A percentile compares a stretch with the other conserved stretches of the same genome.
Conservation (phyloP, 2,329 filamentous ascomycete species). For the Hymenoscyphus repandus region DNA sequence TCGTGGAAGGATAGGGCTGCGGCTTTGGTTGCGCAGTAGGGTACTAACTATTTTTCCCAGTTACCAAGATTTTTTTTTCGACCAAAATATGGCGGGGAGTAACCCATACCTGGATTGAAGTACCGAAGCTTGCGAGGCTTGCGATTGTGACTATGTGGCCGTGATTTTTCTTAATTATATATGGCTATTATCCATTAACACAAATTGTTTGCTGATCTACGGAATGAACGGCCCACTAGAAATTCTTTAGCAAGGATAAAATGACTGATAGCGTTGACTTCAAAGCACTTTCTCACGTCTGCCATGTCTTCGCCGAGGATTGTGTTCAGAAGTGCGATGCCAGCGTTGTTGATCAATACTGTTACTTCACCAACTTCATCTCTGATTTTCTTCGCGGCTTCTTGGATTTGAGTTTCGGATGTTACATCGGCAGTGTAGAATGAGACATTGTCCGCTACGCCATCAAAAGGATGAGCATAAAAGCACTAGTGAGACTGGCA, state of each 20-base stretch:
- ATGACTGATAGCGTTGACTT: constrained; percentile 64
- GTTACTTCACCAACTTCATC: constrained; percentile 57
- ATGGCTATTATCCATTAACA: constrained; percentile 34
- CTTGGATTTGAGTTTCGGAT: constrained; percentile 46
- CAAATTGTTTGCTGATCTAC: no score
- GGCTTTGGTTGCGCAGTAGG: constrained; percentile 64
- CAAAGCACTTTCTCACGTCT: constrained; percentile 63
- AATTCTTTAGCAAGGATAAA: constrained; percentile 64
- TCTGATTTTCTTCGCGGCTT: constrained; percentile 48
- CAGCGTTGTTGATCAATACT: constrained; percentile 68
- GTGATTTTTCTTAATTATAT: constrained; percentile 59
- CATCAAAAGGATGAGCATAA: constrained; percentile 37
- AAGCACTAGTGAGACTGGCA: constrained; percentile 9
- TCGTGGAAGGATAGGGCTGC: constrained; percentile 65
- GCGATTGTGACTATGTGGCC: constrained; percentile 70
- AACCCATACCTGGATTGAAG: constrained; percentile 35
- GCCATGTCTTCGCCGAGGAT: constrained; percentile 53
- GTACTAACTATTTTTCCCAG: constrained; percentile 57
- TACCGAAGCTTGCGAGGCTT: constrained; percentile 55
- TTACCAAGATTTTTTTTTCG: no score
- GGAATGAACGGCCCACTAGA: constrained; percentile 32
- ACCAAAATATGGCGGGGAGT: not conserved
- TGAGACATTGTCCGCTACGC: constrained; percentile 43
- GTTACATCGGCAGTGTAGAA: constrained; percentile 69
- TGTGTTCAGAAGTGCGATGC: constrained; percentile 55